Evolutionary conservation across 768 basidiomycete genomes (phyloP).

Genomic region (Termitomyces sp.): DNA sequence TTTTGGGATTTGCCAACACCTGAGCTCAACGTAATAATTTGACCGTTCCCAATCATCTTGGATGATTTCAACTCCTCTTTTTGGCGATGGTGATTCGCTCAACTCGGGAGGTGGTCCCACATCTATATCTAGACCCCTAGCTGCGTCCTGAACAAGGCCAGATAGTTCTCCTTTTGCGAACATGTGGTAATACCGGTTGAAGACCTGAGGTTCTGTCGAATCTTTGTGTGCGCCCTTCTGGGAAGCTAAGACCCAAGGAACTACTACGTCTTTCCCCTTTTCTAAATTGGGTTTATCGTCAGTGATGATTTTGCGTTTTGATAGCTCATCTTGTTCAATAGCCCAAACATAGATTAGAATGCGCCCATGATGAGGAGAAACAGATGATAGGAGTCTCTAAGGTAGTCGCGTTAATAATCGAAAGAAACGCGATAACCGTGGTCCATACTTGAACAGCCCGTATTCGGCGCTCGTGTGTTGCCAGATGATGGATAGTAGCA

Average conservation of each 20-base stretch:
- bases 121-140: constrained; percentile 44
- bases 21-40: constrained; percentile 80
- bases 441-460: constrained; percentile 65
- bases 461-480: constrained; percentile 69
- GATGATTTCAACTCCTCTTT: constrained; percentile 56
- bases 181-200: constrained; percentile 95
- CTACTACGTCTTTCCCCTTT: constrained; percentile 74
- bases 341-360: constrained; percentile 97
- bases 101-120: constrained; percentile 32
- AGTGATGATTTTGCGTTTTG: constrained; percentile 61
- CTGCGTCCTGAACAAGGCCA: constrained; percentile 57
- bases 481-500: constrained; percentile 94
- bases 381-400: constrained; percentile 58
- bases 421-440: background rate
- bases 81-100: constrained; percentile 11
- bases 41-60: constrained; percentile 84
- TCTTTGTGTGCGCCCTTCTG: constrained; percentile 15
- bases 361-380: constrained; percentile 67
- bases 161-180: constrained; percentile 78
- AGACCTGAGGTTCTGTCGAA: constrained; percentile 37
- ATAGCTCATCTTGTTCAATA: constrained; percentile 82
- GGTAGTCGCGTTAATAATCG: background rate
- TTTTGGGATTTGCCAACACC: constrained; percentile 42
- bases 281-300: constrained; percentile 17
- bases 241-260: constrained; percentile 76